A percentile compares a stretch with the other conserved stretches of the same genome.
Evolutionary conservation across 805 yeast genomes (phyloP).

Genomic region (Sugiyamaella qingdaonensis): DNA sequence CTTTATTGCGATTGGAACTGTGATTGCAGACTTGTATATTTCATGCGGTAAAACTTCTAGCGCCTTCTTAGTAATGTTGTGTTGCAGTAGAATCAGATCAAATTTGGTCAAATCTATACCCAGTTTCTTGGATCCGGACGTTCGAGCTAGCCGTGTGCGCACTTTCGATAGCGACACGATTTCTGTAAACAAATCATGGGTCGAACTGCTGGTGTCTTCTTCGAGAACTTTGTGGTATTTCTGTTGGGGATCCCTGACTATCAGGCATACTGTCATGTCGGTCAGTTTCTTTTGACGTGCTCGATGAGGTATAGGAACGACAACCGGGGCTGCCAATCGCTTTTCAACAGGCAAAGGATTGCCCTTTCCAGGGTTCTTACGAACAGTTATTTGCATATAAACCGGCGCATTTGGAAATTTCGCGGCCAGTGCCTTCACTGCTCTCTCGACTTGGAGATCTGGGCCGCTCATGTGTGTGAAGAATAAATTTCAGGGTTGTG

Average conservation of each 20-base stretch:
- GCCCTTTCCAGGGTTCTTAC: constrained; percentile 9
- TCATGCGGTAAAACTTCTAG: constrained; percentile 55
- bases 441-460: constrained; percentile 1
- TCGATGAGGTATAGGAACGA: constrained; percentile 21
- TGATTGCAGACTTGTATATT: constrained; percentile 61
- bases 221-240: constrained; percentile 49
- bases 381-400: constrained; percentile 19
- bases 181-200: constrained; percentile 59
- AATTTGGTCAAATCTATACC: constrained; percentile 45
- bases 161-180: constrained; percentile 58
- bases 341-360: neutral
- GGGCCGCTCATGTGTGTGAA: neutral
- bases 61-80: constrained; percentile 57
- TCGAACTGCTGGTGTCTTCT: constrained; percentile 43
- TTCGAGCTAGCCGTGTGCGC: constrained; percentile 35
- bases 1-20: constrained; percentile 58
- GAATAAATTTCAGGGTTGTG: constrained; percentile 3
- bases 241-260: constrained; percentile 71
- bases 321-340: constrained; percentile 15
- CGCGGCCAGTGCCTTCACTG: constrained; percentile 16
- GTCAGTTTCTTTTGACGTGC: constrained; percentile 16
- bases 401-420: constrained; percentile 11
- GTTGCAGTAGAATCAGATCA: constrained; percentile 67
- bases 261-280: constrained; percentile 33
- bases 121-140: constrained; percentile 34